phyloP scores from a whole-genome alignment of 208 protist genomes.

The Leishmania tropica region DNA sequence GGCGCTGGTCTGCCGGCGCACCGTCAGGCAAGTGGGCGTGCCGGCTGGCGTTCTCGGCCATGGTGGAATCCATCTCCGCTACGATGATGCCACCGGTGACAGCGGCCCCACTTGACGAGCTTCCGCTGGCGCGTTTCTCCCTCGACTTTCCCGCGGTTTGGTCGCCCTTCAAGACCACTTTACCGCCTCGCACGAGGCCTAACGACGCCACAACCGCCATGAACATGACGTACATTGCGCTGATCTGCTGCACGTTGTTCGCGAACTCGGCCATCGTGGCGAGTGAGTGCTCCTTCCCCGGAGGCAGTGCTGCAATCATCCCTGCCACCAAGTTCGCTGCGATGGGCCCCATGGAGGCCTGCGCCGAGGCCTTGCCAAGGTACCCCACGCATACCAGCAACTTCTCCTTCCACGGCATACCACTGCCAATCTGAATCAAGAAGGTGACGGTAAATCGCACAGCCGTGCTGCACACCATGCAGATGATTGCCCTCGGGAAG shows the following conservation, averaged over 20 bases:
- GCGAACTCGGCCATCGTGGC: slow-evolving; percentile 50
- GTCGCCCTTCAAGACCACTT: slow-evolving; percentile 42
- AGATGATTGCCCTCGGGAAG: slow-evolving; percentile 72
- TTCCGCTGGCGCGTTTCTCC: neutral
- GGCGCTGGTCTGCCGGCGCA: neutral
- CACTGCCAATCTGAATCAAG: slow-evolving; percentile 51
- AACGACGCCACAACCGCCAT: slow-evolving; percentile 72
- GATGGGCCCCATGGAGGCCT: slow-evolving; percentile 75
- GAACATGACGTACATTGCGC: slow-evolving; percentile 82
- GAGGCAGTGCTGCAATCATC: slow-evolving; percentile 43
- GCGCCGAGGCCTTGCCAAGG: slow-evolving; percentile 72
- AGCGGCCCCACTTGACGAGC: neutral
- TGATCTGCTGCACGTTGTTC: slow-evolving; percentile 73
- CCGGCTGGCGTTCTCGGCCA: neutral
- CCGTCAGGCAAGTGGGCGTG: neutral
- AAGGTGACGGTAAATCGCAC: slow-evolving; percentile 62
- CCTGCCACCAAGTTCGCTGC: slow-evolving; percentile 53
- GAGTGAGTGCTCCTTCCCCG: slow-evolving; percentile 15
- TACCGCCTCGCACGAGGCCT: slow-evolving; percentile 58
- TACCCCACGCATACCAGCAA: slow-evolving; percentile 75
- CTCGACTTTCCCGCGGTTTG: slow-evolving; percentile 7
- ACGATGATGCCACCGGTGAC: neutral
- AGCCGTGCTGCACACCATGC: slow-evolving; percentile 57
- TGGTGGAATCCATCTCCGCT: neutral
- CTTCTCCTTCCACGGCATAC: slow-evolving; percentile 56